These are phyloP conservation scores for Eremothecium coryli DNA, from an alignment of 1,139 yeast genomes.

Conservation along the genomic window DNA sequence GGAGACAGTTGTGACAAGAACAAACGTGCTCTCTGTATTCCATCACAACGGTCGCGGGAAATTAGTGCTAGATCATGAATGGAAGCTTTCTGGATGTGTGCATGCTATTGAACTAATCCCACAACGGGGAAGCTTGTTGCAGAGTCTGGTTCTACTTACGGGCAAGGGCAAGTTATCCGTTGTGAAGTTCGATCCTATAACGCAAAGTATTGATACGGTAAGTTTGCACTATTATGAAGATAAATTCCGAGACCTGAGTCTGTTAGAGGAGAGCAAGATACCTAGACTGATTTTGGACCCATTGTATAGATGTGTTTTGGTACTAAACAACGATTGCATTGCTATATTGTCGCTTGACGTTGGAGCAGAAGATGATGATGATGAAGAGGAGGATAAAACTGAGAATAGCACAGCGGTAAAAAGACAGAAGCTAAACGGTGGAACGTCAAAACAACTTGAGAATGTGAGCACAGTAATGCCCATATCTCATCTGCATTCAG, in stretches of 20 bases:
- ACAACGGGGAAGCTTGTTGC: conserved; percentile 45
- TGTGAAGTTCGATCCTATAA: conserved; percentile 56
- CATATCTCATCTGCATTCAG: conserved; percentile 47
- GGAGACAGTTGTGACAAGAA: conserved; percentile 62
- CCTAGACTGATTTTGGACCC: conserved; percentile 62
- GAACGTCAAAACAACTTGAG: conserved; percentile 9
- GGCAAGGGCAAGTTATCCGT: conserved; percentile 70
- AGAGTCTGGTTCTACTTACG: conserved; percentile 60
- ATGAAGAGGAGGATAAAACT: conserved; percentile 31
- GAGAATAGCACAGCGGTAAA: conserved; percentile 22
- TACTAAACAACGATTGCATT: conserved; percentile 61
- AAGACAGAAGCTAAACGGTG: conserved; percentile 21
- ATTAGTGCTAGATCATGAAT: conserved; percentile 55
- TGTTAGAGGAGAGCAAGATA: conserved; percentile 35
- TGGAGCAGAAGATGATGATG: conserved; percentile 16
- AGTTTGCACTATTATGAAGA: conserved; percentile 85
- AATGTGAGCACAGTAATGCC: conserved; percentile 38
- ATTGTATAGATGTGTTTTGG: conserved; percentile 47
- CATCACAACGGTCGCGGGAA: conserved; percentile 35
- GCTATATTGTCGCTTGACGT: conserved; percentile 55
- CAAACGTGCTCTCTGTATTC: conserved; percentile 64
- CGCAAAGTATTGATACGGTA: conserved; percentile 50
- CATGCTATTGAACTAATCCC: conserved; percentile 48
- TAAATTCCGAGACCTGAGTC: conserved; percentile 45
- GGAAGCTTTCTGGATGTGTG: conserved; percentile 61